phyloP scores from a whole-genome alignment of 495 filamentous ascomycete genomes.

The Melanomma pulvis-pyrius region DNA sequence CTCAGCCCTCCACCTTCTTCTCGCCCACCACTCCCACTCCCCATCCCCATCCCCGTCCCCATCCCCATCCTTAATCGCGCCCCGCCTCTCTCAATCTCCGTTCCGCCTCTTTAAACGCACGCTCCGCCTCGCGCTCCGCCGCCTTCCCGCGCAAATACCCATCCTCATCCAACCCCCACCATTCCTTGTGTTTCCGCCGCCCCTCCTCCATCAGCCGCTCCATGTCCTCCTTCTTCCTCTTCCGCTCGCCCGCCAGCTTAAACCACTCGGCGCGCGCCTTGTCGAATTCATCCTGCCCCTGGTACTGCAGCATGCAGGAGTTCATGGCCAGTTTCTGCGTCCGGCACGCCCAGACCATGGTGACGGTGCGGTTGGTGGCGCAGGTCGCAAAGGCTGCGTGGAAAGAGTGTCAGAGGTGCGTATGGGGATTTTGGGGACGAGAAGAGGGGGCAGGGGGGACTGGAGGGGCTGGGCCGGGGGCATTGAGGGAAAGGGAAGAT shows the following conservation, averaged over 20 bases:
- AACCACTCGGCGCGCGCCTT: constrained; percentile 95
- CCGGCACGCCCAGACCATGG: constrained; percentile 82
- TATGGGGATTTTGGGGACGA: too few species aligned
- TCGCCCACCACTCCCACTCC: constrained; percentile 35
- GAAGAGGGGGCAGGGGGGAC: constrained; percentile 8
- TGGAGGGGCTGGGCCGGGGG: not conserved
- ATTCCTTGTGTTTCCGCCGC: constrained; percentile 50
- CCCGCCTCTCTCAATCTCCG: constrained; percentile 6
- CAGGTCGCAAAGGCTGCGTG: constrained; percentile 84
- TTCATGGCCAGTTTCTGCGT: constrained; percentile 83
- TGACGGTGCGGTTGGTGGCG: constrained; percentile 80
- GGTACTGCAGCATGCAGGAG: constrained; percentile 83
- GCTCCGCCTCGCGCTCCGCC: constrained; percentile 48
- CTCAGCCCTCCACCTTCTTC: too few species aligned
- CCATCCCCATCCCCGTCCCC: not conserved
- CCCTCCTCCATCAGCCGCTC: constrained; percentile 53
- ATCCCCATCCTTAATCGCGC: constrained; percentile 12
- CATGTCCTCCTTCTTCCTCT: constrained; percentile 63
- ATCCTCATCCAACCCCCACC: constrained; percentile 59
- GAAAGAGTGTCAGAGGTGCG: too few species aligned
- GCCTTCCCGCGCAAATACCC: constrained; percentile 43
- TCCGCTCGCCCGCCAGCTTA: constrained; percentile 66
- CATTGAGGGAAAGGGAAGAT: not conserved
- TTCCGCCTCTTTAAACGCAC: constrained; percentile 47
- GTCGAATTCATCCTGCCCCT: constrained; percentile 82